phyloP scores from a whole-genome alignment of 2,329 filamentous ascomycete species.

The Diaporthe destruens region DNA sequence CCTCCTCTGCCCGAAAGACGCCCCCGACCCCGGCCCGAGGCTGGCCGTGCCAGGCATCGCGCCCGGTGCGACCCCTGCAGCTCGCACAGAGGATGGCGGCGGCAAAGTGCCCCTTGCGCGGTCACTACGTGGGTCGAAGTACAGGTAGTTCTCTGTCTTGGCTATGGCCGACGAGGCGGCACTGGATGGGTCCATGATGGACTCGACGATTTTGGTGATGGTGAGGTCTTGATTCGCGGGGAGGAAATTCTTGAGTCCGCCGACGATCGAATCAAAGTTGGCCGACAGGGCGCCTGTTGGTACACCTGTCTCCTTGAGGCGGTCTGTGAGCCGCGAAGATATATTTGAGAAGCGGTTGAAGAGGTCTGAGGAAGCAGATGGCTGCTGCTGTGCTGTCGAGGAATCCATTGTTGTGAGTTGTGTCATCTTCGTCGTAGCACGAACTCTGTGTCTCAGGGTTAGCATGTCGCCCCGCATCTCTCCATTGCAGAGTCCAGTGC shows the following conservation, averaged over 20 bases:
- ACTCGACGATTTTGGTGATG: conserved; percentile 97
- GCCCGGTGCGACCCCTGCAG: conserved; percentile 49
- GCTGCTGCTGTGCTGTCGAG: conserved; percentile 72
- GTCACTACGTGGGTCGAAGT: conserved; percentile 94
- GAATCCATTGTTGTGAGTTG: conserved; percentile 94
- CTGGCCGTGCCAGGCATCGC: conserved; percentile 57
- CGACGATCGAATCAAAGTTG: conserved; percentile 95
- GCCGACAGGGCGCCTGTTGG: conserved; percentile 74
- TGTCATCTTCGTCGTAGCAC: conserved; percentile 96
- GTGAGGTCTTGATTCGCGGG: conserved; percentile 95
- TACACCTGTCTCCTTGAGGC: conserved; percentile 89
- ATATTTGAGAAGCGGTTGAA: conserved; percentile 95
- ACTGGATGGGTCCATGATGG: conserved; percentile 94
- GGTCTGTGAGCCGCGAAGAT: conserved; percentile 90
- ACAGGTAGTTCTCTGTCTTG: conserved; percentile 96
- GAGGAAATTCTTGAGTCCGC: conserved; percentile 98
- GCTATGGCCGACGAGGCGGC: conserved; percentile 92
- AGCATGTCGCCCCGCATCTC: conserved; percentile 42
- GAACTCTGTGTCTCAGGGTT: conserved; percentile 70
- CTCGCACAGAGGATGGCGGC: conserved; percentile 74
- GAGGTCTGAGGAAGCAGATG: conserved; percentile 74
- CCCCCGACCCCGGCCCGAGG: conserved; percentile 74
- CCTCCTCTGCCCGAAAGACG: conserved; percentile 89
- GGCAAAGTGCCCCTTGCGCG: conserved; percentile 94
- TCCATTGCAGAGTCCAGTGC: conserved; percentile 19